Percentiles rank a stretch among this genome's conserved stretches.
These are phyloP conservation scores for Schizosaccharomyces japonicus DNA, from an alignment of 805 yeast genomes.

Conservation along the genomic window DNA sequence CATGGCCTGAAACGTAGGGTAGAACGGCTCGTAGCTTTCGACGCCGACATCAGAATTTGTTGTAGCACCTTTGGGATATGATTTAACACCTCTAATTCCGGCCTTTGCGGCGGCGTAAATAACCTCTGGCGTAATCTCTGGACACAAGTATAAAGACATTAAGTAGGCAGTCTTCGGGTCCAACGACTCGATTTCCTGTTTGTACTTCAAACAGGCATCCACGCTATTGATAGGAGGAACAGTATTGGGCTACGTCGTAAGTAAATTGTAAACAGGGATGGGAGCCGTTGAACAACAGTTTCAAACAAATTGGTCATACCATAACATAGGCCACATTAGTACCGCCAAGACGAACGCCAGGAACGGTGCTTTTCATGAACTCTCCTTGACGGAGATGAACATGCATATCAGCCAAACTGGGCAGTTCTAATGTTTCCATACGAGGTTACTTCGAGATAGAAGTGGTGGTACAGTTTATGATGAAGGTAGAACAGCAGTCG, in stretches of 20 bases:
- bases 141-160: slow-evolving; percentile 70
- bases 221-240: slow-evolving; percentile 76
- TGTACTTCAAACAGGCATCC: slow-evolving; percentile 47
- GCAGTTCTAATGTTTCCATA: neutral
- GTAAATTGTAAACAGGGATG: neutral
- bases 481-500: too few relatives aligned
- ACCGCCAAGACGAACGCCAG: slow-evolving; percentile 79
- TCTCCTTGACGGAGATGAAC: slow-evolving; percentile 86
- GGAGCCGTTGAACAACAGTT: neutral
- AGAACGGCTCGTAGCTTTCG: slow-evolving; percentile 67
- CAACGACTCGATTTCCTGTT: slow-evolving; percentile 32
- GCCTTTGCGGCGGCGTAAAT: slow-evolving; percentile 51
- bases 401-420: slow-evolving; percentile 52
- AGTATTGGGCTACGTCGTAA: slow-evolving; percentile 36
- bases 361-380: slow-evolving; percentile 80
- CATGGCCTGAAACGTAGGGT: slow-evolving; percentile 77
- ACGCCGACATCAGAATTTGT: slow-evolving; percentile 84
- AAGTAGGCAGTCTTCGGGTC: slow-evolving; percentile 69
- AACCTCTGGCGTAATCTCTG: slow-evolving; percentile 62
- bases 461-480: too few relatives aligned
- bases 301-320: slow-evolving; percentile 17
- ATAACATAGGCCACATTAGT: slow-evolving; percentile 73
- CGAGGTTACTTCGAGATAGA: too few relatives aligned
- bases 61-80: slow-evolving; percentile 98
- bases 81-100: slow-evolving; percentile 65